Percentiles rank a stretch among this genome's conserved stretches.
phyloP scores from a whole-genome alignment of 192 early-diverging fungal species.

The Coemansia reversa region DNA sequence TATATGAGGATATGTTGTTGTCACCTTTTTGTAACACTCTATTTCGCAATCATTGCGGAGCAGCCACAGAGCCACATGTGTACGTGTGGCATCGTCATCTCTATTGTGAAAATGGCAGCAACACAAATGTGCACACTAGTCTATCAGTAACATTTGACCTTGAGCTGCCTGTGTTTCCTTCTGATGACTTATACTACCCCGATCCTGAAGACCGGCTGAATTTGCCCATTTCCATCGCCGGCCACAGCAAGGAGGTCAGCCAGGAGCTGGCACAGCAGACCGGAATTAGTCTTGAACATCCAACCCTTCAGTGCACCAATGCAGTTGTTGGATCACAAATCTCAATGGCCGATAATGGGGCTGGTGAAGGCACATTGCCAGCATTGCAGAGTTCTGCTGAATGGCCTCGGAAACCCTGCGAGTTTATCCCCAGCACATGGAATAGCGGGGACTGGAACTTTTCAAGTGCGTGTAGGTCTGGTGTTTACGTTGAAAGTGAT shows the following conservation, averaged over 20 bases:
- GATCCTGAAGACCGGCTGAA: slow-evolving; percentile 1
- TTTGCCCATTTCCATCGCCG: not conserved
- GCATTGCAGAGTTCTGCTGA: slow-evolving; percentile 1
- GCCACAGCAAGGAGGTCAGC: not conserved
- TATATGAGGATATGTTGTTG: not conserved
- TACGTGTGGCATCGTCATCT: slow-evolving; percentile 40
- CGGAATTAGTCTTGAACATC: not conserved
- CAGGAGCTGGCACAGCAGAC: not conserved
- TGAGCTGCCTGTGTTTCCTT: slow-evolving; percentile 2
- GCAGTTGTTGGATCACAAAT: not conserved
- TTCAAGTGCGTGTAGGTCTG: not conserved
- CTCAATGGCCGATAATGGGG: not conserved
- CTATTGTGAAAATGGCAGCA: not conserved
- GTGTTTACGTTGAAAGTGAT: not conserved
- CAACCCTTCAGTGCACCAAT: not conserved
- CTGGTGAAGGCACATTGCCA: not conserved
- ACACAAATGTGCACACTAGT: too few species aligned
- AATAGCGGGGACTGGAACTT: too few species aligned
- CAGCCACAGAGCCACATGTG: not conserved
- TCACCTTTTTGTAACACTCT: slow-evolving; percentile 4
- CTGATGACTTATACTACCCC: not conserved
- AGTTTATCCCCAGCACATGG: slow-evolving; percentile 15
- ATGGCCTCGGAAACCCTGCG: slow-evolving; percentile 29
- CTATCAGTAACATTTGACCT: not conserved
- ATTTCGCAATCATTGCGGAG: slow-evolving; percentile 4